Base-by-base conservation (phyloP, 225 moss, liverwort and hornwort genomes). In the Straminergon stramineum region DNA sequence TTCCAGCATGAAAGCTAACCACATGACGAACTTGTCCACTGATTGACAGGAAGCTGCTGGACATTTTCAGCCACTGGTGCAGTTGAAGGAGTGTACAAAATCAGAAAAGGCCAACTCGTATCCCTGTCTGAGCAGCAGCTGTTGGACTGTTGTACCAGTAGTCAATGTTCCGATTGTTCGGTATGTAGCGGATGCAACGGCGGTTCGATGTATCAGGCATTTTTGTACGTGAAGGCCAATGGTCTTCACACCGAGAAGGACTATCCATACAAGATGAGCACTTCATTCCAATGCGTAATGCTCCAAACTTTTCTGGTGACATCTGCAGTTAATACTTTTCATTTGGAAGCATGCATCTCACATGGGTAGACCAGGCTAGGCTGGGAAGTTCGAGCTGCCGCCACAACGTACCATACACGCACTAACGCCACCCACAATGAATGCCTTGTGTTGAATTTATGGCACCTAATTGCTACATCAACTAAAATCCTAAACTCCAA, bases 91-190 rank as follows among this genome's bases (percentile, higher is more conserved):
- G 45, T 23, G 34, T 22, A 64, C 45, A 64, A 82, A 82, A 82
- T 64, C 63, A 43, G 32, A 45, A 20, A 34, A 64, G 63, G 82
- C 31, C 22, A 82, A 15, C 82, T 82, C 63, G 0, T 82, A 10
- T 9, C 13, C 6, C 45, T 82, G 31, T 63, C 82, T 10, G 4
- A 82, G 32, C 82, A 82, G 63, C 82, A 82, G 45, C 82, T 63
- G 45, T 32, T 45, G 13, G 63, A 82, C 32, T 82, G 82, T 21
- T 82, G 82, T 15, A 3, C 1, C 2, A 63, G 32, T 22, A 1
- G 15, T 21, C 9, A 0, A 21, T 82, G 32, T 30, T 0, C 48
- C 48, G 48, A 48, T 48, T 48, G 48, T 48, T 0, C 0, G 13
- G 0, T 10, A 19, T 82, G 81, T 9, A 18, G 1, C 0, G 81